Percentiles rank a stretch among this genome's conserved stretches.
Evolutionary conservation across 352 stramenopile species (phyloP).

Genomic region (Pythium dissimile): DNA sequence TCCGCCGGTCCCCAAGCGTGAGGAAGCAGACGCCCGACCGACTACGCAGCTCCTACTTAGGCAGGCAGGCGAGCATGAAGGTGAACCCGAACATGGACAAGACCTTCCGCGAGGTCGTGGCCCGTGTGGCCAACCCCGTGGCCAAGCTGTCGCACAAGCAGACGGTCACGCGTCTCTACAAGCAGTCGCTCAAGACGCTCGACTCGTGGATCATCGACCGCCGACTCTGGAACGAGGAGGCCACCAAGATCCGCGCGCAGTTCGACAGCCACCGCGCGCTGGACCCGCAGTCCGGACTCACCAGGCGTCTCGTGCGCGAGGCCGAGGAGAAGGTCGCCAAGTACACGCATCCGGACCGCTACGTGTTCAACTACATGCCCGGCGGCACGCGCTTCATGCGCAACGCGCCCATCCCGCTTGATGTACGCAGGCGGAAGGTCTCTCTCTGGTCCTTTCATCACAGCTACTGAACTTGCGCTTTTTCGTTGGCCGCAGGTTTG

Average conservation of each 20-base stretch:
- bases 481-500: conserved; percentile 42
- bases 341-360: conserved; percentile 96
- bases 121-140: conserved; percentile 48
- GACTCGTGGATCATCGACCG: conserved; percentile 94
- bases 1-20: background rate
- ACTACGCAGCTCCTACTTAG: background rate
- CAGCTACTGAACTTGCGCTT: background rate
- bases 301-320: conserved; percentile 86
- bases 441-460: background rate
- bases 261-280: conserved; percentile 87
- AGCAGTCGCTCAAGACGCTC: conserved; percentile 92
- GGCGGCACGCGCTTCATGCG: conserved; percentile 98
- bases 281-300: conserved; percentile 55
- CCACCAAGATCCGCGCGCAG: conserved; percentile 89
- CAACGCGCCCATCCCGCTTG: conserved; percentile 95
- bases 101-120: conserved; percentile 78
- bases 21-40: background rate
- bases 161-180: conserved; percentile 92
- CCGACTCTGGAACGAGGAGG: conserved; percentile 94
- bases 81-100: conserved; percentile 87
- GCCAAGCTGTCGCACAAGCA: conserved; percentile 87
- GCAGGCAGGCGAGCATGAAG: conserved; percentile 40
- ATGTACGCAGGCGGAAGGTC: too few species aligned
- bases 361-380: conserved; percentile 98
- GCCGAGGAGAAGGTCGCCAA: conserved; percentile 91